phyloP scores from a whole-genome alignment of 2,329 filamentous ascomycete species.

The Trichoderma hamatum region DNA sequence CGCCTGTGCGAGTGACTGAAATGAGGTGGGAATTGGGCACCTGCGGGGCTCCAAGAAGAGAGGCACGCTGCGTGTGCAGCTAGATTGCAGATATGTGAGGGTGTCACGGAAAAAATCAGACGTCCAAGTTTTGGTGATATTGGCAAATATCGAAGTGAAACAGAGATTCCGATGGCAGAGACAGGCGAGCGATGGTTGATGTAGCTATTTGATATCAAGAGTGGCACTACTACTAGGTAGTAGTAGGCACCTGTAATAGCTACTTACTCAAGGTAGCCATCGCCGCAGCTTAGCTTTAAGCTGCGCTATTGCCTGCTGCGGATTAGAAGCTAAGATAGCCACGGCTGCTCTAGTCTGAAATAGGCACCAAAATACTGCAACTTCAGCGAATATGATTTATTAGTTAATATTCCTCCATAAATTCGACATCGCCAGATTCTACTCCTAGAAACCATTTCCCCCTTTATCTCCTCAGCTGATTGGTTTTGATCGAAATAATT shows the following conservation, averaged over 20 bases:
- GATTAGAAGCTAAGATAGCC: neutral
- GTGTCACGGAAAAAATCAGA: neutral
- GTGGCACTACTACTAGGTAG: too few relatives aligned
- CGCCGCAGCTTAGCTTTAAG: neutral
- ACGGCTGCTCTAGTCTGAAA: neutral
- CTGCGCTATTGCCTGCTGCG: neutral
- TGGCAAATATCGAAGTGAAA: neutral
- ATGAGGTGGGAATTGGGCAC: neutral
- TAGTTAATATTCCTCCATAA: neutral
- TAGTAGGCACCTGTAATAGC: neutral
- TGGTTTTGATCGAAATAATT: neutral
- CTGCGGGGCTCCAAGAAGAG: neutral
- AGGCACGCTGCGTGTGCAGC: neutral
- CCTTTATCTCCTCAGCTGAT: neutral
- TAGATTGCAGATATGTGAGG: neutral
- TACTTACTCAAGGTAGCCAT: slow-evolving; percentile 3
- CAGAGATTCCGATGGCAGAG: neutral
- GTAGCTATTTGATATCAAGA: slow-evolving; percentile 1
- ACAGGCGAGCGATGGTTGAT: slow-evolving; percentile 1
- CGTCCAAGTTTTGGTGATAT: neutral
- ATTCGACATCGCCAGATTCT: neutral
- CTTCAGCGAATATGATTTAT: neutral
- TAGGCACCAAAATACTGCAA: neutral
- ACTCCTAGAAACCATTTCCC: neutral
- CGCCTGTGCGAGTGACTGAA: slow-evolving; percentile 11